Percentiles rank a stretch among this genome's conserved stretches.
phyloP scores from a whole-genome alignment of 305 asterid genomes.

The Striga hermonthica region DNA sequence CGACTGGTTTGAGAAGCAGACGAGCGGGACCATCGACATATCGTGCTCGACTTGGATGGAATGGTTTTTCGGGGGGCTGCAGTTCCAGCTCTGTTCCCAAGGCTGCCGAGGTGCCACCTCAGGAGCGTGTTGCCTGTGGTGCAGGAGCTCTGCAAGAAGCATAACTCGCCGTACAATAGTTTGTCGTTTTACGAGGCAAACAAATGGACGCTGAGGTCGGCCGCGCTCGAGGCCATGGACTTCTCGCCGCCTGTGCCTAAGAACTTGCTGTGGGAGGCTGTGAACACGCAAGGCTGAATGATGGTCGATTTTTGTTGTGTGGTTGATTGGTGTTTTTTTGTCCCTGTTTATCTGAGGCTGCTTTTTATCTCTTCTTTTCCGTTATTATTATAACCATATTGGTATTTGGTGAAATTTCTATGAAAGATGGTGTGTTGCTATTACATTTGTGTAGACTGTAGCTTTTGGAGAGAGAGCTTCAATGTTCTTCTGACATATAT shows the following conservation, averaged over 20 bases:
- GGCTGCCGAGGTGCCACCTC: slow-evolving; percentile 67
- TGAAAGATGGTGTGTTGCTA: too few relatives aligned
- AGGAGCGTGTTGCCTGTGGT: slow-evolving; percentile 63
- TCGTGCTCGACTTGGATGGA: slow-evolving; percentile 61
- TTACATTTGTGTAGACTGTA: too few relatives aligned
- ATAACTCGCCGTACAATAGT: slow-evolving; percentile 52
- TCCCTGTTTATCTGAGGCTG: too few relatives aligned
- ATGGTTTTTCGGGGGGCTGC: slow-evolving; percentile 82
- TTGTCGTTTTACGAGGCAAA: slow-evolving; percentile 55
- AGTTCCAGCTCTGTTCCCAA: slow-evolving; percentile 75
- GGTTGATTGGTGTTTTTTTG: too few relatives aligned
- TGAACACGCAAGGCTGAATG: slow-evolving; percentile 57
- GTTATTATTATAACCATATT: too few relatives aligned
- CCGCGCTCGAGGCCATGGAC: slow-evolving; percentile 55
- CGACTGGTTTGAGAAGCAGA: slow-evolving; percentile 77
- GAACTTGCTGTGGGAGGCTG: slow-evolving; percentile 63
- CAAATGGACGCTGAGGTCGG: slow-evolving; percentile 39
- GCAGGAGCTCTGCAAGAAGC: slow-evolving; percentile 65
- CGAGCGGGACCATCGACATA: slow-evolving; percentile 65
- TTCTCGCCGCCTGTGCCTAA: slow-evolving; percentile 40
- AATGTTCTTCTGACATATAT: too few relatives aligned
- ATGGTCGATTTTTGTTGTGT: not conserved
- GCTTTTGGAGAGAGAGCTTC: too few relatives aligned
- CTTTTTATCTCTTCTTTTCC: too few relatives aligned
- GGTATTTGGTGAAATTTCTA: too few relatives aligned